Evolutionary conservation across 2,329 filamentous ascomycete genomes (phyloP), one percentile per base, ranked within the genome.

Genomic region (Botrytis medusae): DNA sequence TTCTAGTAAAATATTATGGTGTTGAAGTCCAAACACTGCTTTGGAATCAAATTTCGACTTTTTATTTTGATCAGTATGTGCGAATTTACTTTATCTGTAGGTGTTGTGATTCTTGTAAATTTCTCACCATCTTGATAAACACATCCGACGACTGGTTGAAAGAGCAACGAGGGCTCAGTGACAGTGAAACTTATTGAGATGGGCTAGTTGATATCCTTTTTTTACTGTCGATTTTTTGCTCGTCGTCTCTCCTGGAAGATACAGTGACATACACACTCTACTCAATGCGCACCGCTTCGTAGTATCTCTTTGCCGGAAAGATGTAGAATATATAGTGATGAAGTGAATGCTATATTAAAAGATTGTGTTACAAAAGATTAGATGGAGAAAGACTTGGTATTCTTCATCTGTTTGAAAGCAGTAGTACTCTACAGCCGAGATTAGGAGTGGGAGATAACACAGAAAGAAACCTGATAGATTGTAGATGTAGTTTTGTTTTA

Each of bases 221-320:
- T 51, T 51, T 3, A 1, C 46, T 51, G 20, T 10, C 4, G 4
- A 25, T 12, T 10, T 25, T 12, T 12, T 51, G 10, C 22, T 51
- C 22, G 22, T 7, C 4, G 3, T 51, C 22, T 51, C 4, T 25
- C 9, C 9, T 48, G 46, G 5, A 14, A 25, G 14, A 12, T 25
- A 14, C 4, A n/a, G n/a, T n/a, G n/a, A n/a, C n/a, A n/a, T n/a
- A n/a, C n/a, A n/a, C n/a, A n/a, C n/a, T n/a, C n/a, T n/a, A n/a
- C n/a, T n/a, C n/a, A n/a, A n/a, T n/a, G 46, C 9, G 4, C 4
- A 25, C 22, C 22, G 9, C 46, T n/a, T n/a, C 0, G 10, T 2
- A 14, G 9, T 51, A 25, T 7, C 46, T 51, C 46, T 14, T 4
- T 7, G 10, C 22, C 12, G 7, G 18, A 8, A 37, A 37, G 37